Conservation (phyloP, 441 rosid genomes). For the Macaranga tanarius region DNA sequence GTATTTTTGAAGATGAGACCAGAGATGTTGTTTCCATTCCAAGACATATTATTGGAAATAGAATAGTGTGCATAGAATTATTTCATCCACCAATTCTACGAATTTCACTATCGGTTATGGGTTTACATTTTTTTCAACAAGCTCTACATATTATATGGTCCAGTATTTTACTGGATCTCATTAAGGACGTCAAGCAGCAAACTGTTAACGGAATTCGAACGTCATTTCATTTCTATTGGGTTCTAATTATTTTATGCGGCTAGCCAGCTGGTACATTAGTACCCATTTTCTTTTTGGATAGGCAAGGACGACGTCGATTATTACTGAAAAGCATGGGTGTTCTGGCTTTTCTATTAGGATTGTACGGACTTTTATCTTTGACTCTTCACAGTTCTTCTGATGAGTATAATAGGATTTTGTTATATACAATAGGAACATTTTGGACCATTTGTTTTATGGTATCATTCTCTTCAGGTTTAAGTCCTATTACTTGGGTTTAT, state of each 20-base stretch:
- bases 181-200: too few species aligned
- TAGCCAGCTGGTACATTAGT: neutral
- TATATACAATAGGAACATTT: neutral
- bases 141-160: too few species aligned
- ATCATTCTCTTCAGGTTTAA: neutral
- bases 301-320: neutral
- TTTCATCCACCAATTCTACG: neutral
- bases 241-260: neutral
- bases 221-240: neutral
- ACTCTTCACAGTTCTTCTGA: neutral
- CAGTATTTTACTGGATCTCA: too few species aligned
- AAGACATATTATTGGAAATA: neutral
- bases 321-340: neutral
- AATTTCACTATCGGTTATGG: neutral
- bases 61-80: neutral
- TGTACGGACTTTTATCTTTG: neutral
- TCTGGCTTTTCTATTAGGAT: neutral
- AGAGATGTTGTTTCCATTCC: neutral
- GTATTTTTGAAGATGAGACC: neutral
- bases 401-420: too few species aligned
- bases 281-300: neutral
- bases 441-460: too few species aligned
- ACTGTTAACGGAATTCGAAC: too few species aligned
- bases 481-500: neutral
- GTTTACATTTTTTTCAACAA: neutral